Base-by-base conservation (phyloP, 2,329 filamentous ascomycete species). In the Dothideomycetidae sp. region DNA sequence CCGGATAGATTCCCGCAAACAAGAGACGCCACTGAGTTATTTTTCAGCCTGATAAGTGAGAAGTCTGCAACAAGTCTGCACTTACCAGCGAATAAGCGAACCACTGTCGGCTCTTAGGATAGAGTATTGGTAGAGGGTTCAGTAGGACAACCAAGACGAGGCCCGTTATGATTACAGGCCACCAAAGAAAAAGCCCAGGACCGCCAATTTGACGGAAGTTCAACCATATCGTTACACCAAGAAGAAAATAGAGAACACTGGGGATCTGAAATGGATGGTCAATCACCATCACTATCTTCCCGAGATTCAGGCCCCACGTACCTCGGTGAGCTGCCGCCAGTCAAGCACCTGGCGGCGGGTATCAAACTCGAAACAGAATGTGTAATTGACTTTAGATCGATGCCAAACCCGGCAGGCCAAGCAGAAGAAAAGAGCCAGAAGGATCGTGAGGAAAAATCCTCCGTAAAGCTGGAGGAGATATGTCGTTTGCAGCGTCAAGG, bases 331-430 rank as follows among this genome's bases (percentile, higher is more conserved):
- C 55, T 93, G 77, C 48, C 82, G 76, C 85, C 88, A 98, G 57
- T 96, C 83, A 17, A 96, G 63, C 18, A 44, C 44, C 45, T 78
- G 74, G 55, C 90, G 76, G 41, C 88, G 71, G 37, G 78, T 77
- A 62, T 96, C 86, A 53, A 93, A 90, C 60, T 98, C 90, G 53
- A 98, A 98, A 29, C 42, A 34, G 57, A 94, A 94, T 37, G 79
- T 73, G 55, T 96, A 96, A 55, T 98, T 98, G 59, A 98, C 82
- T 58, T 88, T 92, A 54, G 78, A 76, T 36, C 64, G 65, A 4
- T 75, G 74, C 84, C 88, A 98, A 11, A 93, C 61, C 39, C 77
- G 75, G 55, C 86, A 93, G 51, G 85, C 78, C 23, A 93, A 51
- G 51, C 81, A 84, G 53, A 96, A 96, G n/a, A 92, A 62, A 7